Evolutionary conservation across 129 eudicot genomes (phyloP).

Genomic region (Lonicera japonica): DNA sequence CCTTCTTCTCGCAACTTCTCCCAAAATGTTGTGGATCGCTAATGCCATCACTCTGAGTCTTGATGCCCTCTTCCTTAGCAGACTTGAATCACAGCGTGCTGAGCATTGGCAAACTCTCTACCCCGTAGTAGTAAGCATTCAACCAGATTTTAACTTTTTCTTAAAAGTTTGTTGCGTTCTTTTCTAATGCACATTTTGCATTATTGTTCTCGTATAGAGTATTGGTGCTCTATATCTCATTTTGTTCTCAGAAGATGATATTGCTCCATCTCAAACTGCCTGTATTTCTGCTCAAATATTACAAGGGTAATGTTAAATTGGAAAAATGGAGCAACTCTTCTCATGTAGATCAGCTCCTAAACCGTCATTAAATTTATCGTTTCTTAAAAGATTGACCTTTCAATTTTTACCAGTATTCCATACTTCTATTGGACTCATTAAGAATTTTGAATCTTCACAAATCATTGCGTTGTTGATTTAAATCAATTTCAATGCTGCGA

Average conservation of each 20-base stretch:
- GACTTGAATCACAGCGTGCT: conserved; percentile 82
- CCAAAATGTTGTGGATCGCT: conserved; percentile 78
- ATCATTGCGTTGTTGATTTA: no score
- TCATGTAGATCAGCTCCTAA: conserved; percentile 68
- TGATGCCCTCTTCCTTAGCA: conserved; percentile 70
- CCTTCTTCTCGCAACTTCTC: conserved; percentile 56
- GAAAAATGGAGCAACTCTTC: conserved; percentile 82
- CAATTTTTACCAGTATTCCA: not conserved
- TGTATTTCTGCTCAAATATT: conserved; percentile 62
- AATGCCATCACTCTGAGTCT: conserved; percentile 51
- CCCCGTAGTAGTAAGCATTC: conserved; percentile 60
- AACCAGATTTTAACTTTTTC: not conserved
- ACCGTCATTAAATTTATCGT: not conserved
- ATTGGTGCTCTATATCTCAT: conserved; percentile 84
- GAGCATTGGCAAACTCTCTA: conserved; percentile 95
- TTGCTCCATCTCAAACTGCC: conserved; percentile 65
- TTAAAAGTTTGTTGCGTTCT: not conserved
- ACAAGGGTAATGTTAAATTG: conserved; percentile 60
- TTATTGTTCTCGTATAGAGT: conserved; percentile 32
- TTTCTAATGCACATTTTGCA: not conserved
- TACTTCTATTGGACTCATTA: no score
- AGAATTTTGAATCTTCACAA: no score
- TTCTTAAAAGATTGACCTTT: no score
- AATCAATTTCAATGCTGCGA: not conserved
- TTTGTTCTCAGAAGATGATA: conserved; percentile 86